Evolutionary conservation across 495 filamentous ascomycete species (phyloP).

Genomic region (Aspergillus nanangensis): DNA sequence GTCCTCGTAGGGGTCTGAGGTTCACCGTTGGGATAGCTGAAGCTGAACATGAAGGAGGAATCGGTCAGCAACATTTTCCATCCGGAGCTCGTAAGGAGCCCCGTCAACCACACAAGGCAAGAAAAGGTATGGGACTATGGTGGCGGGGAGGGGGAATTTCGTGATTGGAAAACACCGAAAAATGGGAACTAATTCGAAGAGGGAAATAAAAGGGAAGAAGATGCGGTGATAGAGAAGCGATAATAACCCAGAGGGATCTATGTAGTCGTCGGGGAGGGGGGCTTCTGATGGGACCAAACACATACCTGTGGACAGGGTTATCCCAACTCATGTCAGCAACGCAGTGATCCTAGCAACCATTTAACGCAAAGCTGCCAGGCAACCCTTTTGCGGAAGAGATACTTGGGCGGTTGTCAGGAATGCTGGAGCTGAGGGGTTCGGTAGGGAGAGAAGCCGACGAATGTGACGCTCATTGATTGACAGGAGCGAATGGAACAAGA

Average conservation of each 20-base stretch:
- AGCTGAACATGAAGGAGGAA: constrained; percentile 48
- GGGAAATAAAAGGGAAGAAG: neutral
- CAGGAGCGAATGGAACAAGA: too few species aligned
- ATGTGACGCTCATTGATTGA: constrained; percentile 20
- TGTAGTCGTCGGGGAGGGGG: constrained; percentile 7
- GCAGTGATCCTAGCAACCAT: constrained; percentile 39
- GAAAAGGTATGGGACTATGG: neutral
- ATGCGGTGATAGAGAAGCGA: too few species aligned
- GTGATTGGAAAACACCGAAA: neutral
- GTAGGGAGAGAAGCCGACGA: constrained; percentile 21
- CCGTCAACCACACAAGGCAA: constrained; percentile 1
- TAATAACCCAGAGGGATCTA: too few species aligned
- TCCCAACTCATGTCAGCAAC: constrained; percentile 70
- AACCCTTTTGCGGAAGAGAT: constrained; percentile 25
- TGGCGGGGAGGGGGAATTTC: neutral
- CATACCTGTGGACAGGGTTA: constrained; percentile 68
- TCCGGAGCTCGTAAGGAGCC: constrained; percentile 10
- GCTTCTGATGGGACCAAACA: constrained; percentile 10
- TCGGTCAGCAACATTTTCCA: constrained; percentile 33
- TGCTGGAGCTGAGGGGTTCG: constrained; percentile 24
- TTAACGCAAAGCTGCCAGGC: constrained; percentile 36
- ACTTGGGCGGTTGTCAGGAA: constrained; percentile 24
- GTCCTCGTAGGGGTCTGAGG: constrained; percentile 75
- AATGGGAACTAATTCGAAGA: neutral
- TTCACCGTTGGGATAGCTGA: constrained; percentile 73